Base-by-base conservation (phyloP, 352 stramenopile species). In the Globisporangium radiosum region DNA sequence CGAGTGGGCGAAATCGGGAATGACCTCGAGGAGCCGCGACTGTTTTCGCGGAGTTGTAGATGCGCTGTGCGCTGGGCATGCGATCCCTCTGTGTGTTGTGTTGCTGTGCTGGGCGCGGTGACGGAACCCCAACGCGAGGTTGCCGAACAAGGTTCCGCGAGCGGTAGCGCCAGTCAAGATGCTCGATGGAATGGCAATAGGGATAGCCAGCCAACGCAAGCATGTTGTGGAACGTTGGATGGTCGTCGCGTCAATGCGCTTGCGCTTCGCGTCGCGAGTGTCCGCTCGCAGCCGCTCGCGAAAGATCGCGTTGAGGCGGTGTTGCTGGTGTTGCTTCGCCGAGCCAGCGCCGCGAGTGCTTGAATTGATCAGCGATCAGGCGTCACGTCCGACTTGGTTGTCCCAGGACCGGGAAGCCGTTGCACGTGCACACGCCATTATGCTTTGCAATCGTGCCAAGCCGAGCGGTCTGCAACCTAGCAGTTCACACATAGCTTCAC, bases 1-100 rank as follows among this genome's bases (percentile, higher is more conserved):
- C 42, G 57, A 60, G 38, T 10, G 49, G 52, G 57, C 57, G 55
- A 57, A 56, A 57, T 57, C 57, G 57, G 37, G 33, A 63, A 63
- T 63, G 57, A 63, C 43, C 50, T 19, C 33, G 9, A 17, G 6
- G 11, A 13, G n/a, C 44, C 36, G 47, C 43, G 8, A 11, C 25
- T 33, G n/a, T 4, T 52, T 11, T 14, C 14, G 25, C 39, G 25
- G 25, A 33, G 25, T 33, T 33, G 25, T 33, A 33, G 25, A 33
- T 33, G 25, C 25, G 25, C 2, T 33, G 25, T 33, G 25, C 2
- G 25, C 25, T 33, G 25, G 1, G 25, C 25, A 33, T 33, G 25
- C 25, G 25, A 33, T 33, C 25, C 25, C 25, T 33, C 25, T 33
- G 25, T 33, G 25, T 33, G 25, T 33, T 33, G 25, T 3, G 25